phyloP scores from a whole-genome alignment of 225 moss, liverwort and hornwort genomes.

The Marchantia polymorpha region DNA sequence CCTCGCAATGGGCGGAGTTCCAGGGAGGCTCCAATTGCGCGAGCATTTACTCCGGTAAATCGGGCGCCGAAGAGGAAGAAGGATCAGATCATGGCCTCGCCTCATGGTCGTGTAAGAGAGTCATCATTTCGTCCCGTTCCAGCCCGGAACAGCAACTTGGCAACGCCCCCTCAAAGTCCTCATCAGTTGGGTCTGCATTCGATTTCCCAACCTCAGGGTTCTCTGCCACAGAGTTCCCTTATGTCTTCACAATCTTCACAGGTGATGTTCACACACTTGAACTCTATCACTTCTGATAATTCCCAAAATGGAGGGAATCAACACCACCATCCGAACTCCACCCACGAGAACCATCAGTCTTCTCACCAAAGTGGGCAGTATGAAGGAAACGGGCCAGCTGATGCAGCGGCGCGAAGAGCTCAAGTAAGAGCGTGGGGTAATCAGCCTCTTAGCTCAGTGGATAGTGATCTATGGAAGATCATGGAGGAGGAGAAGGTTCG shows the following conservation, averaged over 20 bases:
- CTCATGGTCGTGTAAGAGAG: constrained; percentile 28
- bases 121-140: constrained; percentile 40
- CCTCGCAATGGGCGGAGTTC: background rate
- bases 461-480: constrained; percentile 72
- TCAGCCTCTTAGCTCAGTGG: constrained; percentile 62
- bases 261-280: constrained; percentile 39
- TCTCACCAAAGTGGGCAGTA: constrained; percentile 26
- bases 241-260: constrained; percentile 35
- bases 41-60: constrained; percentile 28
- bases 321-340: constrained; percentile 29
- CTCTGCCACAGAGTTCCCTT: constrained; percentile 29
- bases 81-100: constrained; percentile 26
- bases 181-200: constrained; percentile 23
- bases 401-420: constrained; percentile 48
- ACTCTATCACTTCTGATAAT: constrained; percentile 33
- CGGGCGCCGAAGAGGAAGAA: constrained; percentile 46
- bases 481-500: constrained; percentile 84
- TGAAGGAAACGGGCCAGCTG: constrained; percentile 29
- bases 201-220: constrained; percentile 23
- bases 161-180: constrained; percentile 41
- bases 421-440: constrained; percentile 82
- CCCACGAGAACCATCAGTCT: constrained; percentile 35
- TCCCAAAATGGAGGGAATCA: constrained; percentile 41
- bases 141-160: constrained; percentile 25
- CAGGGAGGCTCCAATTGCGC: constrained; percentile 19